phyloP scores from a whole-genome alignment of 2,329 filamentous ascomycete species.

The Zopfia rhizophila region DNA sequence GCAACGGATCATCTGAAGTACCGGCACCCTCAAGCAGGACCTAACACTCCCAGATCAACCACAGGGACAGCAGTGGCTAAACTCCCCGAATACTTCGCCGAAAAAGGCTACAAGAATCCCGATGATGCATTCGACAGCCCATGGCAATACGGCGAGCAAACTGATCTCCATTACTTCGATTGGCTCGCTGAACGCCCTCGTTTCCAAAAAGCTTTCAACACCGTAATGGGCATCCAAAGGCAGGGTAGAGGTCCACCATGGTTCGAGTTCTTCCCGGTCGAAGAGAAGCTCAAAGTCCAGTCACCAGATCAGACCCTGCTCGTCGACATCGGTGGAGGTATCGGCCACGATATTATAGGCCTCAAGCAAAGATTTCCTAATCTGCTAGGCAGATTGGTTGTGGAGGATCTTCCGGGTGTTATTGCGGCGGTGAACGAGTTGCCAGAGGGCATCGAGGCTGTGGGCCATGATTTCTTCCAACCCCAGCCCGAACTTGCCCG shows the following conservation, averaged over 20 bases:
- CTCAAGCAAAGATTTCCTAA: slow-evolving; percentile 20
- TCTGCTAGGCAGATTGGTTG: slow-evolving; percentile 22
- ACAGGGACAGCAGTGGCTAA: slow-evolving; percentile 22
- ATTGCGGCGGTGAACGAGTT: slow-evolving; percentile 11
- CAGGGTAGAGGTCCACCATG: slow-evolving; percentile 14
- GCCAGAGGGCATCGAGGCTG: slow-evolving; percentile 10
- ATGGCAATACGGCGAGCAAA: slow-evolving; percentile 39
- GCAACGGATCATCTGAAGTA: neutral
- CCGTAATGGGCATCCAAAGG: slow-evolving; percentile 32
- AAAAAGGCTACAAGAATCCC: slow-evolving; percentile 41
- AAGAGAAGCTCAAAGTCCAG: slow-evolving; percentile 17
- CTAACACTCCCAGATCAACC: no score
- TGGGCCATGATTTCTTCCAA: slow-evolving; percentile 30
- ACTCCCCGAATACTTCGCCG: slow-evolving; percentile 38
- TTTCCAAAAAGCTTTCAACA: slow-evolving; percentile 38
- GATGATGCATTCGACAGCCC: slow-evolving; percentile 36
- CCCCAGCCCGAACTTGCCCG: slow-evolving; percentile 21
- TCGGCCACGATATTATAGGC: slow-evolving; percentile 24
- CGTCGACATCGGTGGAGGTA: slow-evolving; percentile 30
- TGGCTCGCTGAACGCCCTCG: slow-evolving; percentile 32
- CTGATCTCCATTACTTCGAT: slow-evolving; percentile 38
- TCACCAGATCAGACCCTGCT: slow-evolving; percentile 15
- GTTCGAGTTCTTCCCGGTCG: slow-evolving; percentile 25
- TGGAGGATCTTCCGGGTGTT: slow-evolving; percentile 27
- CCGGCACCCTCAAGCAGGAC: no score